These are phyloP conservation scores for Aquilaria sinensis DNA, from an alignment of 345 rosid species.

Conservation along the genomic window DNA sequence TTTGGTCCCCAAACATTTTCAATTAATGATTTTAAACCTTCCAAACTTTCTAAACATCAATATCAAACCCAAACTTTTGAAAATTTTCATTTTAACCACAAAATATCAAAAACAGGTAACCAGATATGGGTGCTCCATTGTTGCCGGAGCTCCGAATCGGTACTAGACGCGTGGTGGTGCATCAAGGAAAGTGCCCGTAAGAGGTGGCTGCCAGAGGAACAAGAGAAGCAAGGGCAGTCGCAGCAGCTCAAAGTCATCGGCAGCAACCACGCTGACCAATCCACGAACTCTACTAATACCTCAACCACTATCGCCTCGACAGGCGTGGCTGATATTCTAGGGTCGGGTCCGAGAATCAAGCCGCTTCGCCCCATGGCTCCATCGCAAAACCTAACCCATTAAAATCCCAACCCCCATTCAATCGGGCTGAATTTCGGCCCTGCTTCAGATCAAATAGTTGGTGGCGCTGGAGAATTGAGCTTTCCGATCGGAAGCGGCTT, in stretches of 20 bases:
- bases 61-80: conserved; percentile 63
- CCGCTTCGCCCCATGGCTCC: conserved; percentile 47
- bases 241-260: conserved; percentile 27
- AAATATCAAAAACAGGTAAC: too few relatives aligned
- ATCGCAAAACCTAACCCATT: conserved; percentile 36
- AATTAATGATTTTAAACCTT: too few relatives aligned
- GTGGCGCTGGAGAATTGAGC: conserved; percentile 28
- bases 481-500: conserved; percentile 35
- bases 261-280: conserved; percentile 24
- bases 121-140: too few relatives aligned
- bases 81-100: conserved; percentile 14
- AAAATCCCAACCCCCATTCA: conserved; percentile 18
- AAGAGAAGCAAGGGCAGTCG: conserved; percentile 44
- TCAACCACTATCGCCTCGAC: conserved; percentile 23
- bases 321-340: conserved; percentile 27
- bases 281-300: conserved; percentile 32
- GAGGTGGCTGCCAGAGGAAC: conserved; percentile 90
- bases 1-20: too few relatives aligned
- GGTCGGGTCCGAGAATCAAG: conserved; percentile 35
- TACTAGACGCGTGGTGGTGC: conserved; percentile 99
- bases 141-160: conserved; percentile 47
- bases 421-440: conserved; percentile 40
- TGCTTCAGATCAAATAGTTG: conserved; percentile 23
- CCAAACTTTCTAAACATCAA: too few relatives aligned
- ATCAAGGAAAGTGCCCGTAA: conserved; percentile 79